phyloP scores from a whole-genome alignment of 345 rosid genomes.

The Rhodamnia argentea region DNA sequence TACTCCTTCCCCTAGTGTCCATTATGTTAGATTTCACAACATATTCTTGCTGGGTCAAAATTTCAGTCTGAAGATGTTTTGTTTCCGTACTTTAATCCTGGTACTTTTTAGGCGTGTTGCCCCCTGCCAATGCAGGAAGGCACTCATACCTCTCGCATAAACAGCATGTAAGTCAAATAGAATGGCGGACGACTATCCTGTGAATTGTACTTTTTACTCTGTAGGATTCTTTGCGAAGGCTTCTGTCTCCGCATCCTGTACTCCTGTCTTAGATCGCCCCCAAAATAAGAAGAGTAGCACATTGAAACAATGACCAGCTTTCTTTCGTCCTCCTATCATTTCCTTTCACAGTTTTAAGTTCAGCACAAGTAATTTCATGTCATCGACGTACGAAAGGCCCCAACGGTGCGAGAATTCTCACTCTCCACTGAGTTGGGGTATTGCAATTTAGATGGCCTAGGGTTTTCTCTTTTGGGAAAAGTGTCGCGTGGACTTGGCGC shows the following conservation, averaged over 20 bases:
- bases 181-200: neutral
- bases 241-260: neutral
- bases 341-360: neutral
- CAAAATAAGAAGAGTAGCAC: neutral
- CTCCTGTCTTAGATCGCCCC: neutral
- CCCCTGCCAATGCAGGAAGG: neutral
- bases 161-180: neutral
- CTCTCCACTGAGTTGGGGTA: neutral
- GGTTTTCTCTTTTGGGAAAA: neutral
- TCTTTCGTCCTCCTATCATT: neutral
- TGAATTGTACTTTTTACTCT: neutral
- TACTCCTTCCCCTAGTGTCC: neutral
- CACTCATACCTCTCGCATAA: neutral
- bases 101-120: neutral
- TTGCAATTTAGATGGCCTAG: neutral
- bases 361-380: neutral
- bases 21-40: neutral
- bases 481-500: neutral
- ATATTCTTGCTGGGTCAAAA: neutral
- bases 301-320: neutral
- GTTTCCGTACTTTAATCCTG: neutral
- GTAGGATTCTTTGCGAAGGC: neutral
- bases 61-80: neutral
- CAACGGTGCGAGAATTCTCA: neutral
- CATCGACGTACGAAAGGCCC: neutral